phyloP scores from a whole-genome alignment of 176 grass and related monocot genomes.

The Hordeum vulgare region MorexV3_pseudomolecules_assembly NC_058520.1:8469546-8470045 shows the following conservation, averaged over 20 bases:
- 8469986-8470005: neutral
- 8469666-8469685: neutral
- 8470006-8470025: neutral
- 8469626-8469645: neutral
- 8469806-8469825: slow-evolving; percentile 42
- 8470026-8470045: neutral
- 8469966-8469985: slow-evolving; percentile 16
- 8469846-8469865: slow-evolving; percentile 16
- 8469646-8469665: neutral
- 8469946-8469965: slow-evolving; percentile 42
- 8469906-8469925: slow-evolving; percentile 58
- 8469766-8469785: slow-evolving; percentile 36
- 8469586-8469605: neutral
- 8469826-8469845: slow-evolving; percentile 5
- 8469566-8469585: neutral
- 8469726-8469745: slow-evolving; percentile 8
- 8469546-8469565: neutral
- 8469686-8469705: neutral
- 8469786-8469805: slow-evolving; percentile 51
- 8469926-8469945: slow-evolving; percentile 59
- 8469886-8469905: neutral
- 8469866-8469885: neutral
- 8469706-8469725: neutral
- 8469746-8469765: slow-evolving; percentile 16
- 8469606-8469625: neutral